phyloP scores from a whole-genome alignment of 202 grass and related monocot genomes.

The Panicum hallii region DNA sequence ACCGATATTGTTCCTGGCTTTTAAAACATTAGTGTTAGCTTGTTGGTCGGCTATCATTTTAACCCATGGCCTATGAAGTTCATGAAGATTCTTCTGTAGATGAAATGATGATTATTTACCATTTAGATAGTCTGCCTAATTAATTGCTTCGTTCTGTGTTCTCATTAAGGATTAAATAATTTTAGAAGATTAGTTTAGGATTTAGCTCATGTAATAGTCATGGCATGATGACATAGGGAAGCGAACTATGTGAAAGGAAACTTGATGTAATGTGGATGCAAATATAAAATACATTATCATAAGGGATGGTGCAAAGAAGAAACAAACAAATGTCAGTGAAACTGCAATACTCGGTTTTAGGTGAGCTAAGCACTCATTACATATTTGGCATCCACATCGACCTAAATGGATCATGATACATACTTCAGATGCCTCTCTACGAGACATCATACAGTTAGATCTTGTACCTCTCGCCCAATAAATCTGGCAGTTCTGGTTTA shows the following conservation, averaged over 20 bases:
- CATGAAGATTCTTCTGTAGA: background rate
- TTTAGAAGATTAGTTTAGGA: background rate
- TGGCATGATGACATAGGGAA: constrained; percentile 13
- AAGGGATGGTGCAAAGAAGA: background rate
- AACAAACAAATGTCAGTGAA: background rate
- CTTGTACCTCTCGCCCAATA: background rate
- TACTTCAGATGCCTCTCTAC: background rate
- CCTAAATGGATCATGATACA: background rate
- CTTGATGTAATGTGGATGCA: background rate
- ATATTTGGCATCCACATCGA: background rate
- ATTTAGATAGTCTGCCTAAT: background rate
- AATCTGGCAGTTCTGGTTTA: background rate
- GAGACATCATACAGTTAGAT: background rate
- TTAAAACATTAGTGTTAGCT: background rate
- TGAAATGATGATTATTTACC: background rate
- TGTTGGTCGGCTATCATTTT: background rate
- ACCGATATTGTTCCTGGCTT: background rate
- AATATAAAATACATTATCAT: background rate
- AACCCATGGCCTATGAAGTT: background rate
- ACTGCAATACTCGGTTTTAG: background rate
- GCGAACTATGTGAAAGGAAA: constrained; percentile 7
- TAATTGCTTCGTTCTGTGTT: background rate
- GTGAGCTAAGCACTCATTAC: background rate
- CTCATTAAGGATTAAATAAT: background rate
- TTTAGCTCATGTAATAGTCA: background rate